These are phyloP conservation scores for Coemansia sp. DNA, from an alignment of 192 early-diverging fungal genomes.

Conservation along the genomic window DNA sequence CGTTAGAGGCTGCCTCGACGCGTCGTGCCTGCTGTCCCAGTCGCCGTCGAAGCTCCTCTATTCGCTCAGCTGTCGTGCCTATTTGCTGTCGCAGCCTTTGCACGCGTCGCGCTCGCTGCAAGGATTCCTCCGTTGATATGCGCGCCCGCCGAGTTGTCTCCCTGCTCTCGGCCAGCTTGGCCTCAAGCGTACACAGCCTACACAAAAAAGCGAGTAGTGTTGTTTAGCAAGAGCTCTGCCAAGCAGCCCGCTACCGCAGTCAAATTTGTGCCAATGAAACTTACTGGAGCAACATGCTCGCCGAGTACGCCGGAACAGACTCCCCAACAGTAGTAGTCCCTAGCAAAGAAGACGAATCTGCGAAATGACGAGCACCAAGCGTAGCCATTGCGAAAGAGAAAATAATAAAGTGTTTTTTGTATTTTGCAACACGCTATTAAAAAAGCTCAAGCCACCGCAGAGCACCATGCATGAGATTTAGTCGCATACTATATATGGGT, in stretches of 20 bases:
- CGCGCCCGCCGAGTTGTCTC: neutral
- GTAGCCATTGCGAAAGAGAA: neutral
- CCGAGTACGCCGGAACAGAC: neutral
- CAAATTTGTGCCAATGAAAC: neutral
- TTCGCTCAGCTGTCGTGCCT: neutral
- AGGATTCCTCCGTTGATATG: neutral
- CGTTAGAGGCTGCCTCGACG: conserved; percentile 25
- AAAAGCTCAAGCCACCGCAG: neutral
- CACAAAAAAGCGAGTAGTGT: neutral
- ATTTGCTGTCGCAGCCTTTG: conserved; percentile 8
- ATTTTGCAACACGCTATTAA: neutral
- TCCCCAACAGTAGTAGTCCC: neutral
- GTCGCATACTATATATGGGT: neutral
- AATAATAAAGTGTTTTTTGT: neutral
- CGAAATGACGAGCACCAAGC: neutral
- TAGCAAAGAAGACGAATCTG: neutral
- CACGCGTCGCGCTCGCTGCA: neutral
- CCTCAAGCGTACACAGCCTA: conserved; percentile 20
- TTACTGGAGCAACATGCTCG: neutral
- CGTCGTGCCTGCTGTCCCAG: neutral
- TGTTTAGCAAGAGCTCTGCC: neutral
- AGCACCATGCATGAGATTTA: neutral
- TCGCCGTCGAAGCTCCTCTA: neutral
- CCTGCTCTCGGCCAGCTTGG: neutral
- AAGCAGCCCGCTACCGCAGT: neutral